Evolutionary conservation across 169 alveolate species (phyloP).

Genomic region (Cryptosporidium parvum): DNA sequence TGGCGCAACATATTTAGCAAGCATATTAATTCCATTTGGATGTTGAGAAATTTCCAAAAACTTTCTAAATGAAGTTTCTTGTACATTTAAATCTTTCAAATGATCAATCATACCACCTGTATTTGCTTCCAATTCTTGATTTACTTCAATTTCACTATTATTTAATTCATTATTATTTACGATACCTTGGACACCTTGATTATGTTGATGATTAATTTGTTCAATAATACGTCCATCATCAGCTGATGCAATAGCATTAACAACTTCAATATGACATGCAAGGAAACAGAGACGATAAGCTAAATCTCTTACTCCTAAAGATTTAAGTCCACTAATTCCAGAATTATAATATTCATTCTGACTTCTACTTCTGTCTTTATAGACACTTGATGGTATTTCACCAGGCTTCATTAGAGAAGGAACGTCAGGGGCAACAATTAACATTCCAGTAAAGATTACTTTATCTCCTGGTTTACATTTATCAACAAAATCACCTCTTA

Average conservation of each 20-base stretch:
- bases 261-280: constrained; percentile 80
- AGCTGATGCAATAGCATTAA: constrained; percentile 62
- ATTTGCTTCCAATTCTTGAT: constrained; percentile 26
- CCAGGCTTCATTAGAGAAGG: constrained; percentile 96
- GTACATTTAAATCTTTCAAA: constrained; percentile 24
- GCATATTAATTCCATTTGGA: constrained; percentile 84
- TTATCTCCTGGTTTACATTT: constrained; percentile 97
- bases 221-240: constrained; percentile 71
- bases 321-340: constrained; percentile 90
- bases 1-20: constrained; percentile 94
- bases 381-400: constrained; percentile 85
- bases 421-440: constrained; percentile 97
- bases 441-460: constrained; percentile 92
- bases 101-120: constrained; percentile 36
- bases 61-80: constrained; percentile 80
- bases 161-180: constrained; percentile 78
- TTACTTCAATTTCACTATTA: constrained; percentile 65
- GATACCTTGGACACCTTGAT: constrained; percentile 33
- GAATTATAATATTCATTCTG: constrained; percentile 76
- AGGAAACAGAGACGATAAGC: constrained; percentile 92
- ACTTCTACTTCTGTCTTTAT: constrained; percentile 80
- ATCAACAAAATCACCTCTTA: constrained; percentile 94
- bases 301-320: constrained; percentile 94
- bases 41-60: constrained; percentile 82
- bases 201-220: neutral